These are phyloP conservation scores for Penicillium sp. DNA, from an alignment of 2,329 filamentous ascomycete genomes.

Conservation along the genomic window DNA sequence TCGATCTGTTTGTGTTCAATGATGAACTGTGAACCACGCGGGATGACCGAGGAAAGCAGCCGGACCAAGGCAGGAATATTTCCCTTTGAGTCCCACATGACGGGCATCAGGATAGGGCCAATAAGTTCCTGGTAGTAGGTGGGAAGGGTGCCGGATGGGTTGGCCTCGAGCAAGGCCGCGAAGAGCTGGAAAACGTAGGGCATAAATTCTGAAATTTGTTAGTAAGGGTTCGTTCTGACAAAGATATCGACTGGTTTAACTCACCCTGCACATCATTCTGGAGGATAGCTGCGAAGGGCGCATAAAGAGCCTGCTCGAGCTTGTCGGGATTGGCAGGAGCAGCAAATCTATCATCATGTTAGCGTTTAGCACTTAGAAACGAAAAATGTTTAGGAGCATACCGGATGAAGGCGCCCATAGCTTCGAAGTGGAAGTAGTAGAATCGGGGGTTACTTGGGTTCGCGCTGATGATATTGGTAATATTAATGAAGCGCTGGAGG, in stretches of 20 bases:
- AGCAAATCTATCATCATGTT: conserved; percentile 52
- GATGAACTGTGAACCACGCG: conserved; percentile 70
- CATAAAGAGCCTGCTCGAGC: conserved; percentile 77
- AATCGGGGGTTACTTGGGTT: conserved; percentile 98
- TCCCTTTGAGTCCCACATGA: conserved; percentile 85
- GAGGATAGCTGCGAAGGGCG: conserved; percentile 76
- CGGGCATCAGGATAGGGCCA: conserved; percentile 72
- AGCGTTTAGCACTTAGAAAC: conserved; percentile 4
- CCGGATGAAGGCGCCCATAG: conserved; percentile 81
- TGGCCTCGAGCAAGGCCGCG: conserved; percentile 82
- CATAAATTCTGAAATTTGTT: conserved; percentile 68
- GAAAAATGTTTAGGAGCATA: conserved; percentile 29
- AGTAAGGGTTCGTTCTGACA: conserved; percentile 23
- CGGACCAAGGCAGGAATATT: conserved; percentile 90
- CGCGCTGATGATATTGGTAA: conserved; percentile 85
- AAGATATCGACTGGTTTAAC: conserved; percentile 11
- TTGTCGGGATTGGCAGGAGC: conserved; percentile 66
- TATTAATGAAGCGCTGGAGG: conserved; percentile 79
- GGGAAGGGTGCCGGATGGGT: conserved; percentile 73
- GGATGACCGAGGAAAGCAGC: conserved; percentile 78
- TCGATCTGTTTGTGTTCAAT: conserved; percentile 77
- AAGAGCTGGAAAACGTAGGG: conserved; percentile 97
- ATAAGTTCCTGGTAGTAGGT: conserved; percentile 78
- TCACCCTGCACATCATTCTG: conserved; percentile 75
- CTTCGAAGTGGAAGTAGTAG: conserved; percentile 98